A percentile compares a stretch with the other conserved stretches of the same genome.
Conservation (phyloP, 31 red algal species). For the Asparagopsis taxiformis region DNA sequence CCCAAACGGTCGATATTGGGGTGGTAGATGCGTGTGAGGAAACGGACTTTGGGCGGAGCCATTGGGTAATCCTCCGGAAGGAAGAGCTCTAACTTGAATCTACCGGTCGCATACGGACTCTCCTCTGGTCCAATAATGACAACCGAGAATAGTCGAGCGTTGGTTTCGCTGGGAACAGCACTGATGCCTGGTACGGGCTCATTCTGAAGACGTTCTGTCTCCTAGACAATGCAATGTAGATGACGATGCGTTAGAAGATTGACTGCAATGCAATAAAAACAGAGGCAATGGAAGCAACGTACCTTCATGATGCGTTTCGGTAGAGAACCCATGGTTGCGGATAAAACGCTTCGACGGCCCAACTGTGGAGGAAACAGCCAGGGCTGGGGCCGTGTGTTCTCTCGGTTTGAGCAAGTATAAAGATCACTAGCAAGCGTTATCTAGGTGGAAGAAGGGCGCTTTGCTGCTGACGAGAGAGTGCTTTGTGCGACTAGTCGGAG, state of each 20-base stretch:
- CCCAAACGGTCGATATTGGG: conserved; percentile 98
- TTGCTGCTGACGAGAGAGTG: too few relatives aligned
- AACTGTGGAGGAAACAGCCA: too few relatives aligned
- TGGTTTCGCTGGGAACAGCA: conserved; percentile 86
- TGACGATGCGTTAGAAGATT: too few relatives aligned
- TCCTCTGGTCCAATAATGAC: conserved; percentile 87
- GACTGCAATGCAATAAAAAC: too few relatives aligned
- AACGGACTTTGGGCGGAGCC: conserved; percentile 90
- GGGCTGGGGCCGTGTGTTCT: too few relatives aligned
- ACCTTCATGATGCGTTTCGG: conserved; percentile 72
- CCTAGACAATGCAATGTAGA: conserved; percentile 22
- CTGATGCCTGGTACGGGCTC: conserved; percentile 87
- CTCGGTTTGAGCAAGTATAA: too few relatives aligned
- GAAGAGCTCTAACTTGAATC: conserved; percentile 89
- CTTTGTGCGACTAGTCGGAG: too few relatives aligned
- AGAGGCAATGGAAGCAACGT: conserved; percentile 1
- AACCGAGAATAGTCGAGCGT: conserved; percentile 93
- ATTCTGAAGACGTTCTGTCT: conserved; percentile 68
- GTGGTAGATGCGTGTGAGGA: conserved; percentile 93
- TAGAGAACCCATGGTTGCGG: conserved; percentile 40
- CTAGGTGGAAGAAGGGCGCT: too few relatives aligned
- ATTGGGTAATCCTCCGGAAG: conserved; percentile 97
- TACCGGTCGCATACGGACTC: conserved; percentile 78
- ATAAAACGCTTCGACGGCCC: background rate
- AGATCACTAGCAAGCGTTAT: too few relatives aligned